Evolutionary conservation across 2,329 filamentous ascomycete genomes (phyloP).

Genomic region (Juglanconis sp.): DNA sequence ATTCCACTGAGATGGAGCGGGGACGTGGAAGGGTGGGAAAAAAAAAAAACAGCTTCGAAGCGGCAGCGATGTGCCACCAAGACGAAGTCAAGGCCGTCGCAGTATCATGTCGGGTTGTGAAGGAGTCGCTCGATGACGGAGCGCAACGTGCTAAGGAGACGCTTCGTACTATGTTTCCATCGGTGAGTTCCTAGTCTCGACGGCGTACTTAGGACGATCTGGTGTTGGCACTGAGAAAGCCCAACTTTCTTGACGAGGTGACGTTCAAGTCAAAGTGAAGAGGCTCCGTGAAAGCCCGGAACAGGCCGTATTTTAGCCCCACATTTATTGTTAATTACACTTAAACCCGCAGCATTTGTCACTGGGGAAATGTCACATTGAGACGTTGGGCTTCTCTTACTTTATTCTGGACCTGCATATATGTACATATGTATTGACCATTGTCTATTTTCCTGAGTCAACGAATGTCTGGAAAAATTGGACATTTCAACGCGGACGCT

Average conservation of each 20-base stretch:
- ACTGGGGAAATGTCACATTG: too few relatives aligned
- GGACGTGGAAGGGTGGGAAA: background rate
- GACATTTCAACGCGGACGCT: too few relatives aligned
- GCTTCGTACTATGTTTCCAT: background rate
- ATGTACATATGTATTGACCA: too few relatives aligned
- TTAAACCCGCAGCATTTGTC: too few relatives aligned
- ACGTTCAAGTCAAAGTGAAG: background rate
- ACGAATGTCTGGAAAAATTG: too few relatives aligned
- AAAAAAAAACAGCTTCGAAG: background rate
- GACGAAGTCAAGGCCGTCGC: conserved; percentile 9
- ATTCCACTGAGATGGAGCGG: background rate
- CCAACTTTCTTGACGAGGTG: background rate
- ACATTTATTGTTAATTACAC: background rate
- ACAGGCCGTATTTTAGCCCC: background rate
- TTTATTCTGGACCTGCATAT: too few relatives aligned
- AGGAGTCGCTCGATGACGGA: conserved; percentile 4
- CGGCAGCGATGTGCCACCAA: conserved; percentile 14
- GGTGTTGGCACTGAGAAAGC: background rate
- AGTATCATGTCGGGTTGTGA: conserved; percentile 8
- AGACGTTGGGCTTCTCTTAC: too few relatives aligned
- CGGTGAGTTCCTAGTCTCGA: background rate
- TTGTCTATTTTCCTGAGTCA: too few relatives aligned
- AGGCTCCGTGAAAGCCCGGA: background rate
- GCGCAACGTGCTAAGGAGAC: background rate
- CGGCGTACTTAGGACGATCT: background rate